Percentiles rank a stretch among this genome's conserved stretches.
Evolutionary conservation across 1,284 basidiomycete genomes (phyloP).

Genomic region (Rhodotorula mucilaginosa): DNA sequence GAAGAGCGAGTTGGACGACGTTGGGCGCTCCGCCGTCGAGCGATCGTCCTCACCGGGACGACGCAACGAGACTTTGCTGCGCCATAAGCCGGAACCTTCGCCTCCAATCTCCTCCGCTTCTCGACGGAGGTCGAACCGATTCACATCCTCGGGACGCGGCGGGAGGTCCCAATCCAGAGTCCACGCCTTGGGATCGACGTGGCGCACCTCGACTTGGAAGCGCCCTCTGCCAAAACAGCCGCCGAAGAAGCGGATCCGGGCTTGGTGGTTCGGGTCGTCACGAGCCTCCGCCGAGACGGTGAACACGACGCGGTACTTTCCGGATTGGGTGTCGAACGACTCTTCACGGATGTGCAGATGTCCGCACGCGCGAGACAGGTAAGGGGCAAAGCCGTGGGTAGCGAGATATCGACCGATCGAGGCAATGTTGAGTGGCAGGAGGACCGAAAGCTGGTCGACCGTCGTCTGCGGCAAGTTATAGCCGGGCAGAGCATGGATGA

Average conservation of each 20-base stretch:
- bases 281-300: not conserved
- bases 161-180: slow-evolving; percentile 28
- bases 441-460: slow-evolving; percentile 34
- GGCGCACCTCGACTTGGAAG: slow-evolving; percentile 28
- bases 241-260: slow-evolving; percentile 32
- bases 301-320: slow-evolving; percentile 20
- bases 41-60: not conserved
- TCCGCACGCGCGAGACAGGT: slow-evolving; percentile 14
- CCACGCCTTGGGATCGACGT: slow-evolving; percentile 22
- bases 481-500: slow-evolving; percentile 23
- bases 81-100: slow-evolving; percentile 8
- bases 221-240: slow-evolving; percentile 16
- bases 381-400: slow-evolving; percentile 32
- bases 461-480: slow-evolving; percentile 26
- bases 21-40: not conserved
- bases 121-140: not conserved
- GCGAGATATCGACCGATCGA: slow-evolving; percentile 30
- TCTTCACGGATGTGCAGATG: slow-evolving; percentile 17
- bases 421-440: slow-evolving; percentile 30
- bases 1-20: slow-evolving; percentile 12
- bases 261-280: not conserved
- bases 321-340: slow-evolving; percentile 15
- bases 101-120: slow-evolving; percentile 17
- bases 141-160: not conserved
- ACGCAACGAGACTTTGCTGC: not conserved